These are phyloP conservation scores for Zygoascus sp. DNA, from an alignment of 1,139 yeast genomes.

Conservation along the genomic window DNA sequence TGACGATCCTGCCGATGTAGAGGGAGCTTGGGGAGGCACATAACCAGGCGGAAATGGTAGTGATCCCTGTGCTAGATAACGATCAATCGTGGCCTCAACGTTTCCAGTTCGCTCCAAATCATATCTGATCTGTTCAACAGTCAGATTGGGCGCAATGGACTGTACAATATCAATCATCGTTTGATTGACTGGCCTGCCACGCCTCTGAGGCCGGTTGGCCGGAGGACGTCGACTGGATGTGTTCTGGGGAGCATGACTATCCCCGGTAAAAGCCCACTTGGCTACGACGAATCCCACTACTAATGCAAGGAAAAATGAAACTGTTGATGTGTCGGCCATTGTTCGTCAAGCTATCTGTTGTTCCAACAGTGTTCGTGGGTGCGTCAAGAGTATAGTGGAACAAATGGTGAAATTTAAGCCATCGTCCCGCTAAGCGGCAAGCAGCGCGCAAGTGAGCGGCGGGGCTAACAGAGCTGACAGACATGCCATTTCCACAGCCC, in stretches of 20 bases:
- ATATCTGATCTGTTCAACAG: constrained; percentile 58
- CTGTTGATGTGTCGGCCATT: constrained; percentile 14
- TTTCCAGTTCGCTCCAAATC: constrained; percentile 63
- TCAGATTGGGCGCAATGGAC: constrained; percentile 70
- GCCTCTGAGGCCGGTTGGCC: not conserved
- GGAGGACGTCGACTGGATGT: not conserved
- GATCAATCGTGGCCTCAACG: constrained; percentile 74
- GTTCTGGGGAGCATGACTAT: not conserved
- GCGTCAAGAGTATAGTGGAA: no score
- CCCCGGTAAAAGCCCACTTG: constrained; percentile 18
- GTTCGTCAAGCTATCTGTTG: no score
- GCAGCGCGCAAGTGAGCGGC: no score
- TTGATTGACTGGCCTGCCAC: constrained; percentile 56
- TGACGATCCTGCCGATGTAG: constrained; percentile 3
- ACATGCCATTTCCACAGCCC: no score
- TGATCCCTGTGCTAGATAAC: constrained; percentile 57
- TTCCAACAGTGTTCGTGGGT: no score
- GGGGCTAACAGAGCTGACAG: no score
- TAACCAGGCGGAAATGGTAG: constrained; percentile 62
- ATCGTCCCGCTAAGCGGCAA: no score
- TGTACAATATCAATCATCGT: constrained; percentile 86
- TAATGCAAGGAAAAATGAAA: constrained; percentile 21
- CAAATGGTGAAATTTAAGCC: not conserved
- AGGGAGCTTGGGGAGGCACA: constrained; percentile 2
- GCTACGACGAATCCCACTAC: constrained; percentile 22